phyloP scores from a whole-genome alignment of 2,329 filamentous ascomycete species.

The Apiospora rasikravindrae region DNA sequence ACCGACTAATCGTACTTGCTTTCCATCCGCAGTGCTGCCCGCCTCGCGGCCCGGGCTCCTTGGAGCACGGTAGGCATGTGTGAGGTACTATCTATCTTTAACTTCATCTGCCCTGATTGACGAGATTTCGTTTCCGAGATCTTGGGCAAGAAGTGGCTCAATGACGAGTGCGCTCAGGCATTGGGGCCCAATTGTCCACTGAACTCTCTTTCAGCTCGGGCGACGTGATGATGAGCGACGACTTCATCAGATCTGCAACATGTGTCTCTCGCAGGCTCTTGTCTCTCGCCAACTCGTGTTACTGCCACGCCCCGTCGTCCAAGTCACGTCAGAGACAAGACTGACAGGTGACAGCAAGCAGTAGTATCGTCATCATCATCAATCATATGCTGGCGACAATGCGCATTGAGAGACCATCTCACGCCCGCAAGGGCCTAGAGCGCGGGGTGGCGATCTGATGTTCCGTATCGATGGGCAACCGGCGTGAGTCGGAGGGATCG shows the following conservation, averaged over 20 bases:
- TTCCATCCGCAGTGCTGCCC: background rate
- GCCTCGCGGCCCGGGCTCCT: slow-evolving; percentile 1
- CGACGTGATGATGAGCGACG: background rate
- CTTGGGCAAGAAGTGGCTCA: slow-evolving; percentile 2
- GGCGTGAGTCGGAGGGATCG: background rate
- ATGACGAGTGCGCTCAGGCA: background rate
- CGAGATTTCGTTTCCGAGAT: background rate
- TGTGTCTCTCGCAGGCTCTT: background rate
- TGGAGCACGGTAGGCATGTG: background rate
- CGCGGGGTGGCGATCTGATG: slow-evolving; percentile 15
- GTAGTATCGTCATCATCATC: background rate
- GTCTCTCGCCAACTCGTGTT: background rate
- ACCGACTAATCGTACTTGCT: background rate
- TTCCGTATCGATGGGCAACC: slow-evolving; percentile 12
- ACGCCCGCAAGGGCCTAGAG: background rate
- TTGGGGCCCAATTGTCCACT: background rate
- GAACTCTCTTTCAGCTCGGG: slow-evolving; percentile 8
- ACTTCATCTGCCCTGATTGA: slow-evolving; percentile 6
- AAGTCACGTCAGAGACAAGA: slow-evolving; percentile 13
- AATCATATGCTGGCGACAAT: slow-evolving; percentile 1
- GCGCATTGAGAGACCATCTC: slow-evolving; percentile 11
- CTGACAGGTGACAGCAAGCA: slow-evolving; percentile 11
- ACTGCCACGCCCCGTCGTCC: background rate
- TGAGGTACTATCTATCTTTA: background rate
- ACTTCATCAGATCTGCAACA: slow-evolving; percentile 2